Base-by-base conservation (phyloP, 495 filamentous ascomycete species). In the Venustampulla echinocandica region DNA sequence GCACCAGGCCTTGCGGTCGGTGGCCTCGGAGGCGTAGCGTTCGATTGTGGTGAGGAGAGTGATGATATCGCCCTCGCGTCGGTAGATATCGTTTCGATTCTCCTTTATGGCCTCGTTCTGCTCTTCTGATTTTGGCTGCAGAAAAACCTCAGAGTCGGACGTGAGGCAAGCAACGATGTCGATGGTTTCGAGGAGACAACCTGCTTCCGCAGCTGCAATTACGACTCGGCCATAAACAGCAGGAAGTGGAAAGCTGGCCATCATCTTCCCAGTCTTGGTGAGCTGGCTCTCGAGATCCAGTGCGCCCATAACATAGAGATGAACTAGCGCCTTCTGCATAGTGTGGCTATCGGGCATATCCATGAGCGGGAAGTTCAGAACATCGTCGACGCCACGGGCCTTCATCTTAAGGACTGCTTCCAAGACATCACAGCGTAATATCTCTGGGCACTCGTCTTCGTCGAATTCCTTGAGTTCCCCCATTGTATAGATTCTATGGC, bases 351-450 rank as follows among this genome's bases (percentile, higher is more conserved):
- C 78, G 0, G 90, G 93, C 1, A 77, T 75, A 46, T 90, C 87
- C 58, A 99, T 78, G 46, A 95, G 80, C 0, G 90, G 85, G 56
- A 99, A 99, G 0, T 71, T 67, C 35, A 87, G 62, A 20, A 97
- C 79, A 59, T 97, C 82, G 15, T 86, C 73, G 7, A 94, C 79
- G 0, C 90, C 92, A 25, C 89, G 73, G 7, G 93, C 90, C 60
- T 95, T 96, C 82, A 99, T 90, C 1, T 82, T 93, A 13, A 99
- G 68, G n/a, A 96, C 65, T 1, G 89, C 83, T 40, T 85, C 79
- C 18, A 86, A 76, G 1, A 97, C 68, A 61, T 99, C 93, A 47
- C 84, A 89, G 21, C 93, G 76, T 9, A 97, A 69, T 10, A 99
- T 96, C 61, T 97, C 93, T 0, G 93, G 92, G 0, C 77, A 75